A percentile compares a stretch with the other conserved stretches of the same genome.
Evolutionary conservation across 2,329 filamentous ascomycete species (phyloP).

Genomic region (Trichothecium roseum): DNA sequence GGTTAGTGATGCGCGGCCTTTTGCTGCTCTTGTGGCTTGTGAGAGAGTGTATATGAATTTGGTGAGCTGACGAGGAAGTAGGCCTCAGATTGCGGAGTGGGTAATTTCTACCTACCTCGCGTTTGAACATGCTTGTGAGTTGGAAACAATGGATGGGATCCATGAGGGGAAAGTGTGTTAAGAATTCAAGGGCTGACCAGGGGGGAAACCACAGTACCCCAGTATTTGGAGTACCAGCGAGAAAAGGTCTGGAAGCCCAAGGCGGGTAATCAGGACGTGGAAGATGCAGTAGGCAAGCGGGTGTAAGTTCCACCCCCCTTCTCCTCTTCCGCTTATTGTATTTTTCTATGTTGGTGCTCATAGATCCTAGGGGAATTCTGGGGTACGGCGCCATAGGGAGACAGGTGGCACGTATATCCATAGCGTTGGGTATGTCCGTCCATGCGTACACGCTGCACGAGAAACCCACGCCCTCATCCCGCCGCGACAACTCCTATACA

Average conservation of each 20-base stretch:
- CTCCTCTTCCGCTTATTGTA: no score
- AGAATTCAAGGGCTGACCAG: background rate
- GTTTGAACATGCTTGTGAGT: conserved; percentile 35
- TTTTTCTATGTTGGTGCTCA: no score
- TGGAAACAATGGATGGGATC: conserved; percentile 15
- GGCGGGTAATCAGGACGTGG: conserved; percentile 12
- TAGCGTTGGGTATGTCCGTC: conserved; percentile 59
- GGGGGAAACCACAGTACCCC: conserved; percentile 22
- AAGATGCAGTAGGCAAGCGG: conserved; percentile 31
- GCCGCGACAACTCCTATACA: conserved; percentile 53
- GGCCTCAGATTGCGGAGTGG: conserved; percentile 49
- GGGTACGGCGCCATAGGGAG: conserved; percentile 9
- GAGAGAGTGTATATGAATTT: background rate
- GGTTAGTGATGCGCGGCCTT: conserved; percentile 22
- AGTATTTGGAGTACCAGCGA: conserved; percentile 33
- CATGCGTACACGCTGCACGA: conserved; percentile 66
- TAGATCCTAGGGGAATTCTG: conserved; percentile 9
- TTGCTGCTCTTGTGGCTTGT: background rate
- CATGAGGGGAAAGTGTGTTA: background rate
- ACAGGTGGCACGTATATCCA: conserved; percentile 44
- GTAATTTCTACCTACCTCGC: conserved; percentile 40
- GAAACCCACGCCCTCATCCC: conserved; percentile 55
- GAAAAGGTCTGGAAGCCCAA: conserved; percentile 19
- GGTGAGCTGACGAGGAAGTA: conserved; percentile 11
- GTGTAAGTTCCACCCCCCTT: conserved; percentile 25